Evolutionary conservation across 208 protist species (phyloP).

Genomic region (Baffinella frigidus): DNA sequence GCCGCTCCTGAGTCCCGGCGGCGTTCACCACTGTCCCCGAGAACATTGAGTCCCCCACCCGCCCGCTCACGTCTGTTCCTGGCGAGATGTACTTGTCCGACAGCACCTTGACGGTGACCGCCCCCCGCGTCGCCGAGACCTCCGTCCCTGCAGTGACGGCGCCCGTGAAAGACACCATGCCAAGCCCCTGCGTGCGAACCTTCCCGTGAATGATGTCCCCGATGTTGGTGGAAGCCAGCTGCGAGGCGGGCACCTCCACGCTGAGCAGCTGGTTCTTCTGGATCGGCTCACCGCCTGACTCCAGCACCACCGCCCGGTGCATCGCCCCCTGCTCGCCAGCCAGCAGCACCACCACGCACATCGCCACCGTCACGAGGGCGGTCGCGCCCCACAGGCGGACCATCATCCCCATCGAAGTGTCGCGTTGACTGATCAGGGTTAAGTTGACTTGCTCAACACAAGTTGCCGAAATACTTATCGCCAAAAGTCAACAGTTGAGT

Average conservation of each 20-base stretch:
- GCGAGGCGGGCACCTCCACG: constrained; percentile 10
- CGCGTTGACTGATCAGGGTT: no score
- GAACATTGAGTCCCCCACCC: constrained; percentile 47
- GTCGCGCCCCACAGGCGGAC: no score
- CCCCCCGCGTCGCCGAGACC: neutral
- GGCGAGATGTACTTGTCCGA: constrained; percentile 53
- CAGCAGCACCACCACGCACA: no score
- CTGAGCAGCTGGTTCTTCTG: neutral
- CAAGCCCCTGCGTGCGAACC: neutral
- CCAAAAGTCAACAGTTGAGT: no score
- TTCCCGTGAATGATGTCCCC: constrained; percentile 35
- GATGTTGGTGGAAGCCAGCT: constrained; percentile 26
- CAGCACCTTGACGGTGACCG: constrained; percentile 9
- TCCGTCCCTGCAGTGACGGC: neutral
- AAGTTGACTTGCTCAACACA: no score
- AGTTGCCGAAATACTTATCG: no score
- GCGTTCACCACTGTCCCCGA: neutral
- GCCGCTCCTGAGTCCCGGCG: neutral
- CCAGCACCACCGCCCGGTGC: no score
- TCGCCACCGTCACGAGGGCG: no score
- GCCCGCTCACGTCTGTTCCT: constrained; percentile 9
- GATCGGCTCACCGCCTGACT: no score
- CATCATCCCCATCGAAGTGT: no score
- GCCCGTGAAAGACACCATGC: constrained; percentile 7
- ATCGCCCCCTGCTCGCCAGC: no score